Evolutionary conservation across 371 early-diverging fungal genomes (phyloP).

Genomic region (Lichtheimia ramosa): DNA sequence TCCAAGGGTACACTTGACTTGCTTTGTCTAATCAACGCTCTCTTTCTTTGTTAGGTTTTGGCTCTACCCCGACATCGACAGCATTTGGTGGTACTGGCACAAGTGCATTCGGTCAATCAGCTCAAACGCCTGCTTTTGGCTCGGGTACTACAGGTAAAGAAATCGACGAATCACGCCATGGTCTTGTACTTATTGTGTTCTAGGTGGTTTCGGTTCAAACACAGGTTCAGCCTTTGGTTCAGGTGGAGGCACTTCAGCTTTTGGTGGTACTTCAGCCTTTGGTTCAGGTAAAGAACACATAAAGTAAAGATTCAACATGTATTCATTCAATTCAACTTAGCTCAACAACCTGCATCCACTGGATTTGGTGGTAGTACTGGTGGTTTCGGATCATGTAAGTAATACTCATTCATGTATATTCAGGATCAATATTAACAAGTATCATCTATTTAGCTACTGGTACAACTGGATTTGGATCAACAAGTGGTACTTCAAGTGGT

Average conservation of each 20-base stretch:
- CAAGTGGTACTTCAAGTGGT: slow-evolving; percentile 43
- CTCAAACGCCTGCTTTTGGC: slow-evolving; percentile 43
- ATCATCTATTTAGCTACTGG: not conserved
- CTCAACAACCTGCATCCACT: slow-evolving; percentile 3
- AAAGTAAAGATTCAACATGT: not conserved
- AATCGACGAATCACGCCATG: not conserved
- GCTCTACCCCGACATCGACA: slow-evolving; percentile 39
- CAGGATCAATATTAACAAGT: not conserved
- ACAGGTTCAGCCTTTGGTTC: slow-evolving; percentile 53
- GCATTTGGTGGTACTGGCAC: slow-evolving; percentile 41
- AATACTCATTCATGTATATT: slow-evolving; percentile 4
- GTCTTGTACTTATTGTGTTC: not conserved
- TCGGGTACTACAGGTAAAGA: slow-evolving; percentile 31
- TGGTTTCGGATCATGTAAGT: slow-evolving; percentile 21
- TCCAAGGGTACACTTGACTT: not conserved
- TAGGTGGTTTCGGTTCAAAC: slow-evolving; percentile 40
- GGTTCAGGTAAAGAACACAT: slow-evolving; percentile 46
- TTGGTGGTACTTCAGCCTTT: slow-evolving; percentile 30
- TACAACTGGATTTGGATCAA: slow-evolving; percentile 26
- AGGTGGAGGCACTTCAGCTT: slow-evolving; percentile 28
- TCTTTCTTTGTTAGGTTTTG: slow-evolving; percentile 37
- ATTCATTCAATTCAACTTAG: not conserved
- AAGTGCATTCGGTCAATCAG: slow-evolving; percentile 55
- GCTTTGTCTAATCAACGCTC: not conserved
- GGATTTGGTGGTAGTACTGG: slow-evolving; percentile 4